Percentiles rank a stretch among this genome's conserved stretches.
Evolutionary conservation across 495 filamentous ascomycete genomes (phyloP).

Genomic region (Penicillium waksmanii): DNA sequence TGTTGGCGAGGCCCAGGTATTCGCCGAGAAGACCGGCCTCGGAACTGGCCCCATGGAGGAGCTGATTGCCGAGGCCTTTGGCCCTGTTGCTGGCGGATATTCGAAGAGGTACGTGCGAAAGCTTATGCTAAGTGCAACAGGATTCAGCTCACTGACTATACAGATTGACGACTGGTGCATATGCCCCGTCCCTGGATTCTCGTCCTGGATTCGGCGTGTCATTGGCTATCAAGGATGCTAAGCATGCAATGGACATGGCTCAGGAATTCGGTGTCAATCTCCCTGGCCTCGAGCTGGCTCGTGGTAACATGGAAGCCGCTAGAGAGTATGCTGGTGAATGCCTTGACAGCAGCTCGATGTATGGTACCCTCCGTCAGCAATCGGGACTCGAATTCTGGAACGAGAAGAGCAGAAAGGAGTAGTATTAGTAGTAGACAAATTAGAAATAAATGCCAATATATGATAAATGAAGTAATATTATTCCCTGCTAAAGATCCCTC

Average conservation of each 20-base stretch:
- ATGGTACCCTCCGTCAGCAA: slow-evolving; percentile 46
- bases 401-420: slow-evolving; percentile 46
- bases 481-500: not conserved
- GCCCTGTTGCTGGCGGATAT: slow-evolving; percentile 51
- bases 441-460: slow-evolving; percentile 3
- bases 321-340: slow-evolving; percentile 47
- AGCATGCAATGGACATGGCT: slow-evolving; percentile 44
- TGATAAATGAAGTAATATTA: slow-evolving; percentile 12
- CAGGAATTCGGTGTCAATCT: slow-evolving; percentile 39
- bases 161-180: slow-evolving; percentile 49
- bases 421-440: slow-evolving; percentile 3
- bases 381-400: slow-evolving; percentile 51
- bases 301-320: slow-evolving; percentile 46
- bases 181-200: slow-evolving; percentile 46
- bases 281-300: slow-evolving; percentile 42
- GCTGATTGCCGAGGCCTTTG: slow-evolving; percentile 56
- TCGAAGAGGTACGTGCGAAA: slow-evolving; percentile 45
- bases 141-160: not conserved
- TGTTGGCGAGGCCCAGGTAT: slow-evolving; percentile 57
- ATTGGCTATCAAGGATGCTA: slow-evolving; percentile 51
- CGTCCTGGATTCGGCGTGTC: slow-evolving; percentile 51
- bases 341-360: slow-evolving; percentile 51
- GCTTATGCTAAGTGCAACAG: not conserved
- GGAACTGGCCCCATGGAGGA: slow-evolving; percentile 53
- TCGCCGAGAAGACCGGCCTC: slow-evolving; percentile 57